phyloP scores from a whole-genome alignment of 768 basidiomycete species.

The Termitomyces sp. region DNA sequence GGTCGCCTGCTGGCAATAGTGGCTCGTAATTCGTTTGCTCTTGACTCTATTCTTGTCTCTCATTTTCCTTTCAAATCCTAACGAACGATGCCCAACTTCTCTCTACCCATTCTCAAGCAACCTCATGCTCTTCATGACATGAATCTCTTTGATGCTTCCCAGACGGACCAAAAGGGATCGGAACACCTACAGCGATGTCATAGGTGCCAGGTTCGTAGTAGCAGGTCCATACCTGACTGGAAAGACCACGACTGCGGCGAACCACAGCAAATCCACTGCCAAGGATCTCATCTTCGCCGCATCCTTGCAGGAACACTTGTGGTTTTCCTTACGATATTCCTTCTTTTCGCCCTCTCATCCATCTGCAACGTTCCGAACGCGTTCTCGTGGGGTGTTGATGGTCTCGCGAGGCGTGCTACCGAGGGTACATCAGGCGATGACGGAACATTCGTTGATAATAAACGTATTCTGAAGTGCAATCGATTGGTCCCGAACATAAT shows the following conservation, averaged over 20 bases:
- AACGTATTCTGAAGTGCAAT: conserved; percentile 27
- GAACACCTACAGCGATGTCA: neutral
- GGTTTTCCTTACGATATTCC: conserved; percentile 24
- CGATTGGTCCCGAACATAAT: neutral
- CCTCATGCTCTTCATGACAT: neutral
- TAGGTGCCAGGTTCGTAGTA: neutral
- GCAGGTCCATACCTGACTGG: neutral
- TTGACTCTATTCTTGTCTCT: neutral
- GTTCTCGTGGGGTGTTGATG: conserved; percentile 18
- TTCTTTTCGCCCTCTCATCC: conserved; percentile 27
- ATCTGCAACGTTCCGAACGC: conserved; percentile 19
- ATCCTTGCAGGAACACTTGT: conserved; percentile 31
- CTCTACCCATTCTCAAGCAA: neutral
- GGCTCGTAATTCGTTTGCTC: neutral
- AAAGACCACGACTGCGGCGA: neutral
- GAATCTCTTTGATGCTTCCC: neutral
- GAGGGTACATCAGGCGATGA: conserved; percentile 11
- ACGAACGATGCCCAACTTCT: neutral
- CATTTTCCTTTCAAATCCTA: neutral
- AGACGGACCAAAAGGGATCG: neutral
- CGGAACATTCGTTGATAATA: conserved; percentile 33
- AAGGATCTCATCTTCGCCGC: conserved; percentile 14
- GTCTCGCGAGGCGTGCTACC: conserved; percentile 28
- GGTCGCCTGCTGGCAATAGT: neutral
- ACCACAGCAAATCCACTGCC: conserved; percentile 1